phyloP scores from a whole-genome alignment of 164 flowering plant species.

The Akebia trifoliata region DNA sequence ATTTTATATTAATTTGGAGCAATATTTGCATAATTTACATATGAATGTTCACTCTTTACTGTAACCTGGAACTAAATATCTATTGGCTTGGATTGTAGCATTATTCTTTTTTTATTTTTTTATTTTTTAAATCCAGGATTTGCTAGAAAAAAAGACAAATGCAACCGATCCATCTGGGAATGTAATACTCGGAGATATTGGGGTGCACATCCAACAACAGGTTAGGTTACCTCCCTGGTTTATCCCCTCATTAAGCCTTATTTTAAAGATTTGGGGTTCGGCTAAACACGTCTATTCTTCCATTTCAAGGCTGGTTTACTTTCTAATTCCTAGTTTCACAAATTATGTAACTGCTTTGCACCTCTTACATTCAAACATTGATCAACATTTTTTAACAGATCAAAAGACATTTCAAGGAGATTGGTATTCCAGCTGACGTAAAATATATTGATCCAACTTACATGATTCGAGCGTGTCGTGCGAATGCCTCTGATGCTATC shows the following conservation, averaged over 20 bases:
- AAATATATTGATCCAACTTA: constrained; percentile 53
- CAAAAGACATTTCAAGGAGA: constrained; percentile 35
- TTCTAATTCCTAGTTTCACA: neutral
- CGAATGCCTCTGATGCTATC: constrained; percentile 51
- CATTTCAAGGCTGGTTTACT: too few relatives aligned
- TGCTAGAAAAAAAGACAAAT: constrained; percentile 35
- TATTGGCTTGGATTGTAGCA: too few relatives aligned
- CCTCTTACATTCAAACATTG: too few relatives aligned
- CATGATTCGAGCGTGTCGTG: constrained; percentile 45
- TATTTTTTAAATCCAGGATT: constrained; percentile 22
- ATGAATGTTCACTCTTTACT: too few relatives aligned
- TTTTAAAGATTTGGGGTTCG: too few relatives aligned
- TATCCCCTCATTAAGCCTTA: too few relatives aligned
- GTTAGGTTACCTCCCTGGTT: constrained; percentile 15
- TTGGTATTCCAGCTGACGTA: constrained; percentile 36
- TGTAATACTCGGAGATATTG: constrained; percentile 34
- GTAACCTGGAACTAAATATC: too few relatives aligned
- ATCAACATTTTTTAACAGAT: constrained; percentile 33
- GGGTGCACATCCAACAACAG: constrained; percentile 39
- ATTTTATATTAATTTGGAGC: too few relatives aligned
- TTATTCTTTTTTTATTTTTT: neutral
- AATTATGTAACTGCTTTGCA: neutral
- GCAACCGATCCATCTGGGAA: constrained; percentile 45
- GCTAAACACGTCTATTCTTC: too few relatives aligned
- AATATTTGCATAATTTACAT: too few relatives aligned